A percentile compares a stretch with the other conserved stretches of the same genome.
phyloP scores from a whole-genome alignment of 129 eudicot species.

The Pulicaria dysenterica region DNA sequence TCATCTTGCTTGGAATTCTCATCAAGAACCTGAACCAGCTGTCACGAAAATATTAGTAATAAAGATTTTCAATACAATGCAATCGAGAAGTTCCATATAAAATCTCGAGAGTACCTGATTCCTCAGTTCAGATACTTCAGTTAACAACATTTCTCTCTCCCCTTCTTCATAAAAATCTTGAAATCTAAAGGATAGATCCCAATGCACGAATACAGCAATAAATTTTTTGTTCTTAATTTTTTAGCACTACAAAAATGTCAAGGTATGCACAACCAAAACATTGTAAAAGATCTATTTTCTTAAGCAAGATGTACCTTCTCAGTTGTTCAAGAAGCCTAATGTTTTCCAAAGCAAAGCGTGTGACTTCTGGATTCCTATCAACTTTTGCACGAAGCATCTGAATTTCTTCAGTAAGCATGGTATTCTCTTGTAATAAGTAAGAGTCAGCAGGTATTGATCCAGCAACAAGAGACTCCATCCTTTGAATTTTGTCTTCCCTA shows the following conservation, averaged over 20 bases:
- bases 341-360: conserved; percentile 93
- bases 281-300: neutral
- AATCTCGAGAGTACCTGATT: conserved; percentile 56
- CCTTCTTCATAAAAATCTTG: conserved; percentile 96
- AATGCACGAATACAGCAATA: conserved; percentile 1
- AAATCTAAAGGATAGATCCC: conserved; percentile 43
- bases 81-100: neutral
- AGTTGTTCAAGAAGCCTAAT: conserved; percentile 90
- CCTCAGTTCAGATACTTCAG: conserved; percentile 80
- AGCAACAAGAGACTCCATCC: conserved; percentile 75
- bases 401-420: conserved; percentile 68
- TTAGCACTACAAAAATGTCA: no score
- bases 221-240: neutral
- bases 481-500: conserved; percentile 86
- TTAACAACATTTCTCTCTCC: conserved; percentile 79
- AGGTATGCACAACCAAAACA: neutral
- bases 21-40: conserved; percentile 62
- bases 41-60: conserved; percentile 28
- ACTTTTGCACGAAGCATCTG: conserved; percentile 67
- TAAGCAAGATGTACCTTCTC: conserved; percentile 48
- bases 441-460: conserved; percentile 72
- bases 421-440: conserved; percentile 76
- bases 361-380: conserved; percentile 95
- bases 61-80: conserved; percentile 19
- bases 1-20: conserved; percentile 55